phyloP scores from a whole-genome alignment of 2,329 filamentous ascomycete genomes.

The Fusarium palustre region DNA sequence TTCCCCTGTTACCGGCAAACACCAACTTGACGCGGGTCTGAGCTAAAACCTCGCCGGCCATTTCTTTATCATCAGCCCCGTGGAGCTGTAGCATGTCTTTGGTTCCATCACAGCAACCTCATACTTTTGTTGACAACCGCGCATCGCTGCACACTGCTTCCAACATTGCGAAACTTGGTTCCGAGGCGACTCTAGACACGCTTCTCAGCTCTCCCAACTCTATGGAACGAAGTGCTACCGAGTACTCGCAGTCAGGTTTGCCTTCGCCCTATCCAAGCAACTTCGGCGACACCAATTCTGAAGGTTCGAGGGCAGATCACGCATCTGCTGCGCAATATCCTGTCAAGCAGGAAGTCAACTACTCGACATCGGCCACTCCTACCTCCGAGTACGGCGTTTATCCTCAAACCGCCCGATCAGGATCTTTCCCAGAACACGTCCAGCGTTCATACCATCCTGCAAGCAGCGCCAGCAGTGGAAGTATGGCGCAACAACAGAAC shows the following conservation, averaged over 20 bases:
- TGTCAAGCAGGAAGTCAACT: constrained; percentile 82
- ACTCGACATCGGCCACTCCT: constrained; percentile 83
- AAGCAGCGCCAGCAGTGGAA: constrained; percentile 78
- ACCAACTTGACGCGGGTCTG: constrained; percentile 50
- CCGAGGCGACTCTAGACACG: constrained; percentile 46
- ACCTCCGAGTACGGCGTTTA: constrained; percentile 90
- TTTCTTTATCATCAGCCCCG: constrained; percentile 46
- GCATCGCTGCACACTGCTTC: constrained; percentile 40
- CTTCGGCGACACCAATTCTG: constrained; percentile 80
- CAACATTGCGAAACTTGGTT: constrained; percentile 40
- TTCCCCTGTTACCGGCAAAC: constrained; percentile 47
- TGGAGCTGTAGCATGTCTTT: constrained; percentile 53
- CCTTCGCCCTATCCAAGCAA: constrained; percentile 76
- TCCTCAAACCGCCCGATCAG: constrained; percentile 79
- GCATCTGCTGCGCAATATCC: constrained; percentile 92
- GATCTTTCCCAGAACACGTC: constrained; percentile 88
- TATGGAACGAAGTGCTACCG: constrained; percentile 74
- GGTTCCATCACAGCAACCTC: constrained; percentile 52
- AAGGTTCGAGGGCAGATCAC: constrained; percentile 89
- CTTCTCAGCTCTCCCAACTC: constrained; percentile 49
- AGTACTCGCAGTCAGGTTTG: constrained; percentile 92
- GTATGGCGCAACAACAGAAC: constrained; percentile 97
- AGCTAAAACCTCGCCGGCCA: constrained; percentile 50
- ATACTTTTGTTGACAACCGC: constrained; percentile 47
- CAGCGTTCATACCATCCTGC: constrained; percentile 85